Conservation (phyloP, 768 basidiomycete genomes). For the Trametes villosa region DNA sequence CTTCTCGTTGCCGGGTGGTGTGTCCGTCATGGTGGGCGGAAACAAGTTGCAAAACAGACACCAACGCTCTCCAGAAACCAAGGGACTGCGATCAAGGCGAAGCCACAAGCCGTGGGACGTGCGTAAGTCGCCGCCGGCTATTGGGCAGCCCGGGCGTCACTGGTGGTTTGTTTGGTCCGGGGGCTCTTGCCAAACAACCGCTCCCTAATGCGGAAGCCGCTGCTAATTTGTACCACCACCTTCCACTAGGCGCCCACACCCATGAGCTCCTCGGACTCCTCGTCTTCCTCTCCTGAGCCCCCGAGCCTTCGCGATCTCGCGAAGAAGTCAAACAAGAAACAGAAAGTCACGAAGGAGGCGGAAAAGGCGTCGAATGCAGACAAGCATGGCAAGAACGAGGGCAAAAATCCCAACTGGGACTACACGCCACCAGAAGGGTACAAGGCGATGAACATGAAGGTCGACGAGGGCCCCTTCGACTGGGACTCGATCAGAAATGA, state of each 20-base stretch:
- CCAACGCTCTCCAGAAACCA: neutral
- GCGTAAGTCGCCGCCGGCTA: constrained; percentile 6
- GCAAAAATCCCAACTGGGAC: constrained; percentile 57
- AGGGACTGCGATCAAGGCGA: neutral
- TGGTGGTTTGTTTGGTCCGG: constrained; percentile 8
- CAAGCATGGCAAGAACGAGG: constrained; percentile 53
- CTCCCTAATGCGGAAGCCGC: constrained; percentile 13
- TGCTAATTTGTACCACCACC: constrained; percentile 16
- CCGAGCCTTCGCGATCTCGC: constrained; percentile 25
- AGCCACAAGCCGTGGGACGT: neutral
- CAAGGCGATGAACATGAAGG: constrained; percentile 49
- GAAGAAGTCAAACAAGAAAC: constrained; percentile 34
- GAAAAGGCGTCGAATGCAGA: constrained; percentile 20
- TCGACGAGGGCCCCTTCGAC: constrained; percentile 57
- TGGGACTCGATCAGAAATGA: constrained; percentile 66
- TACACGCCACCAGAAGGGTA: constrained; percentile 62
- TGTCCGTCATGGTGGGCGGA: neutral
- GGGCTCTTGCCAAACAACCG: constrained; percentile 22
- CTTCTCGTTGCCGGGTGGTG: neutral
- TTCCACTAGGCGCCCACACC: constrained; percentile 2
- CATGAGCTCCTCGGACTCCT: constrained; percentile 18
- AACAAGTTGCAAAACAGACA: neutral
- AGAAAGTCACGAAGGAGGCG: constrained; percentile 25
- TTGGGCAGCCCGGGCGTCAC: neutral
- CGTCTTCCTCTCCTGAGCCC: constrained; percentile 26